Evolutionary conservation across 2,329 filamentous ascomycete species (phyloP).

Genomic region (Colletotrichum sp.): DNA sequence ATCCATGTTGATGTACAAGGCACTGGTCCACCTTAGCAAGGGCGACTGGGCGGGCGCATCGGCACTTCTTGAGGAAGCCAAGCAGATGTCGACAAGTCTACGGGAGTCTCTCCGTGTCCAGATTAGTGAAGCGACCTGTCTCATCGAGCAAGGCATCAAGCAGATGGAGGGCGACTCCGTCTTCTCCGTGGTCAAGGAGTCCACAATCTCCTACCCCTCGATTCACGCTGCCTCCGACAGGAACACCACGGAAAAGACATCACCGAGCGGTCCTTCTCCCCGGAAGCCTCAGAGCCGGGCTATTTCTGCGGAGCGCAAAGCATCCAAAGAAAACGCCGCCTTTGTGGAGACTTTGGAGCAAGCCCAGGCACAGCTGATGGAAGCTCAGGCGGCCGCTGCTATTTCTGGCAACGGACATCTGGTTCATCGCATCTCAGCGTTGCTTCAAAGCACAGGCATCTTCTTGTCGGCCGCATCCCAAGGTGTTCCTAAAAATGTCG

Average conservation of each 20-base stretch:
- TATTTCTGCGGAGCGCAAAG: constrained; percentile 26
- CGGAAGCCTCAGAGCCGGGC: constrained; percentile 28
- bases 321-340: constrained; percentile 25
- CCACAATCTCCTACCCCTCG: constrained; percentile 86
- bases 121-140: constrained; percentile 70
- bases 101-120: constrained; percentile 53
- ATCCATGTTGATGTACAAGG: constrained; percentile 46
- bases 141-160: constrained; percentile 71
- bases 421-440: constrained; percentile 67
- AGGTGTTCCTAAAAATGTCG: constrained; percentile 47
- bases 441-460: constrained; percentile 70
- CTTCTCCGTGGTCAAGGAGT: constrained; percentile 90
- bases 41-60: constrained; percentile 66
- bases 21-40: constrained; percentile 50
- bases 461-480: constrained; percentile 67
- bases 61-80: constrained; percentile 56
- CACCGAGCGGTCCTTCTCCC: constrained; percentile 39
- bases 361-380: constrained; percentile 69
- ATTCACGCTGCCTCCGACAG: constrained; percentile 53
- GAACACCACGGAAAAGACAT: constrained; percentile 38
- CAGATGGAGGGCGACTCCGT: constrained; percentile 81
- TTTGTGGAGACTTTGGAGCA: constrained; percentile 67
- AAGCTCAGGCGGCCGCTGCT: constrained; percentile 64
- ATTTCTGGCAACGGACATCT: constrained; percentile 61
- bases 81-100: constrained; percentile 45